Evolutionary conservation across 768 basidiomycete genomes (phyloP).

Genomic region (Termitomyces sp.): DNA sequence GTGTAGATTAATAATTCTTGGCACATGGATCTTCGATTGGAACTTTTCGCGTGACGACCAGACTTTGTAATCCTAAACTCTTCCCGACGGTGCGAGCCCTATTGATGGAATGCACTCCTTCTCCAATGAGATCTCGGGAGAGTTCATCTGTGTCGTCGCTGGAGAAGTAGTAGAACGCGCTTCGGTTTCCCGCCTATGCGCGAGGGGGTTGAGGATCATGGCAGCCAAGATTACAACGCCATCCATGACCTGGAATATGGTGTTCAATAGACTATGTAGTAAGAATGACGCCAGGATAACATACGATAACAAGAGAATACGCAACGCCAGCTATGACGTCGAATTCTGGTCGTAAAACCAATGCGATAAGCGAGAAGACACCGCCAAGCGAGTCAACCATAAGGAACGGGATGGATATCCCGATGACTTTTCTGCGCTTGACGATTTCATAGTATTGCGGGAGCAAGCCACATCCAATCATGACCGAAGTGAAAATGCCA

Average conservation of each 20-base stretch:
- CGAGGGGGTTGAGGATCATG: constrained; percentile 61
- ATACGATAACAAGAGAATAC: constrained; percentile 61
- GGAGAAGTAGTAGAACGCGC: constrained; percentile 4
- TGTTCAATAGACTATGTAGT: not conserved
- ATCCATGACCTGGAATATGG: constrained; percentile 51
- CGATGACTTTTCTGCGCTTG: constrained; percentile 56
- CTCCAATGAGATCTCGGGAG: not conserved
- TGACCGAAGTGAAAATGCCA: constrained; percentile 56
- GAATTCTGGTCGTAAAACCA: constrained; percentile 62
- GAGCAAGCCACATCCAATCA: constrained; percentile 47
- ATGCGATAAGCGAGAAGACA: constrained; percentile 64
- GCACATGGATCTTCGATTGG: constrained; percentile 3
- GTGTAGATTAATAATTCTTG: constrained; percentile 11
- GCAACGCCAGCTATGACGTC: constrained; percentile 61
- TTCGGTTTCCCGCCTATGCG: constrained; percentile 32
- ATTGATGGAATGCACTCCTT: not conserved
- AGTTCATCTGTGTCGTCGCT: constrained; percentile 4
- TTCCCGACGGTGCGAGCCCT: not conserved
- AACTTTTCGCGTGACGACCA: not conserved
- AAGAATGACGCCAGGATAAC: constrained; percentile 15
- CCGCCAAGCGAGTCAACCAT: constrained; percentile 66
- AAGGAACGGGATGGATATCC: constrained; percentile 71
- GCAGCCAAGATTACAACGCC: constrained; percentile 57
- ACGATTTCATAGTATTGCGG: constrained; percentile 80
- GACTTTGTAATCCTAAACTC: not conserved